phyloP scores from a whole-genome alignment of 2,329 filamentous ascomycete species.

The Coniochaeta sp. region DNA sequence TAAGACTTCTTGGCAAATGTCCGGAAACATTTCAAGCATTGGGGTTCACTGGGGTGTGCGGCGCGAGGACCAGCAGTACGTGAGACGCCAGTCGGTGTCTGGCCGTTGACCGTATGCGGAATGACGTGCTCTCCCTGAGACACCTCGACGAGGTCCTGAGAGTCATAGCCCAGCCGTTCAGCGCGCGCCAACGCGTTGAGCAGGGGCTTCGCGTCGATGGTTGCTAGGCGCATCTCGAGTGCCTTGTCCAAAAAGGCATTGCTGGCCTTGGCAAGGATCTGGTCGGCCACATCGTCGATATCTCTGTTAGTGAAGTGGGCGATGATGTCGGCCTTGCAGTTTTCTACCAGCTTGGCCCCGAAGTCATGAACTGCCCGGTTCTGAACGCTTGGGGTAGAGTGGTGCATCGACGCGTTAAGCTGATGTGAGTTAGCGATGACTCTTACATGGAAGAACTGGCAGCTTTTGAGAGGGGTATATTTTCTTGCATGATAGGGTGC shows the following conservation, averaged over 20 bases:
- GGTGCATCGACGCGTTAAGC: conserved; percentile 43
- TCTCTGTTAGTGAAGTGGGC: conserved; percentile 30
- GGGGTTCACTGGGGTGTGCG: not conserved
- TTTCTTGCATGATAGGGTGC: too few relatives aligned
- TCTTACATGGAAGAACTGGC: not conserved
- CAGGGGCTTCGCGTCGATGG: conserved; percentile 45
- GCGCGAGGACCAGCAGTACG: conserved; percentile 3
- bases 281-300: conserved; percentile 36
- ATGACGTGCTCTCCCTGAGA: conserved; percentile 29
- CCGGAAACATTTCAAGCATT: conserved; percentile 13
- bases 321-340: conserved; percentile 34
- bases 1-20: conserved; percentile 25
- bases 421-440: conserved; percentile 14
- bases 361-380: conserved; percentile 35
- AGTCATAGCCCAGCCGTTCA: conserved; percentile 50
- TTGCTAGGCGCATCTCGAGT: conserved; percentile 42
- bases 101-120: conserved; percentile 11
- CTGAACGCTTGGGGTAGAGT: conserved; percentile 30
- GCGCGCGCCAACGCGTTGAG: conserved; percentile 51
- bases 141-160: conserved; percentile 37
- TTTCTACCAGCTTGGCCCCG: conserved; percentile 33
- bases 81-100: conserved; percentile 16
- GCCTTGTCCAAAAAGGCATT: conserved; percentile 44
- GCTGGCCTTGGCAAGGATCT: conserved; percentile 39
- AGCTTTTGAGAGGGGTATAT: not conserved